Percentiles rank a stretch among this genome's conserved stretches.
Conservation (phyloP, 768 basidiomycete genomes). For the Calocybe gangraenosa region DNA sequence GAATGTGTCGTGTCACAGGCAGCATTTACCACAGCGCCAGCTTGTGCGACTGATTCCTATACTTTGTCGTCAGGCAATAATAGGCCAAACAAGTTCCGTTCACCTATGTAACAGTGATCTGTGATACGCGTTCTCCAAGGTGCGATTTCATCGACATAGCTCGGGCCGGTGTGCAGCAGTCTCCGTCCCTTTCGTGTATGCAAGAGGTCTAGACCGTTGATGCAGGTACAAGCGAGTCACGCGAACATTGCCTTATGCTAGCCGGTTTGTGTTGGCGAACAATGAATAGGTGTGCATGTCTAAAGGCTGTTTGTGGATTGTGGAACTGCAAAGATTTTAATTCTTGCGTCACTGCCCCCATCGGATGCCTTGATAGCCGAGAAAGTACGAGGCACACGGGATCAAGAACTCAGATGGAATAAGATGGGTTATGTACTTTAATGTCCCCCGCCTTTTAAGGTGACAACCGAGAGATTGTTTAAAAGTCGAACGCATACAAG, state of each 20-base stretch:
- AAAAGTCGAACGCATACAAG: too few species aligned
- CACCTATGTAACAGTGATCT: too few species aligned
- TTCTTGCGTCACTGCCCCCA: not conserved
- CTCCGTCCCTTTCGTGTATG: conserved; percentile 35
- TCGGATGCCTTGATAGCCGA: not conserved
- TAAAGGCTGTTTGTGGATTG: too few species aligned
- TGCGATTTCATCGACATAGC: conserved; percentile 38
- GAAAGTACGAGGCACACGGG: conserved; percentile 15
- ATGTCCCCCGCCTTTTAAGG: not conserved
- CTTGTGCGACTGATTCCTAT: too few species aligned
- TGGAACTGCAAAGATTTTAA: too few species aligned
- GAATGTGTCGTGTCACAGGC: too few species aligned
- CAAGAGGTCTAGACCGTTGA: not conserved
- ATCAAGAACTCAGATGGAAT: conserved; percentile 9
- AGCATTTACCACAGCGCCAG: too few species aligned
- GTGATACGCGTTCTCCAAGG: conserved; percentile 7
- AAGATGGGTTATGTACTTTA: conserved; percentile 1
- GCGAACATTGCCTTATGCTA: not conserved
- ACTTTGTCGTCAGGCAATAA: too few species aligned
- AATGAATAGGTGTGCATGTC: not conserved
- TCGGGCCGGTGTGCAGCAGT: conserved; percentile 17
- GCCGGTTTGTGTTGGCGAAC: not conserved
- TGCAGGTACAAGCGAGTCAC: too few species aligned
- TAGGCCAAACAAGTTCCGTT: too few species aligned
- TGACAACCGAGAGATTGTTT: too few species aligned